phyloP scores from a whole-genome alignment of 108 stramenopile genomes.

The Cyclotella baltica region DNA sequence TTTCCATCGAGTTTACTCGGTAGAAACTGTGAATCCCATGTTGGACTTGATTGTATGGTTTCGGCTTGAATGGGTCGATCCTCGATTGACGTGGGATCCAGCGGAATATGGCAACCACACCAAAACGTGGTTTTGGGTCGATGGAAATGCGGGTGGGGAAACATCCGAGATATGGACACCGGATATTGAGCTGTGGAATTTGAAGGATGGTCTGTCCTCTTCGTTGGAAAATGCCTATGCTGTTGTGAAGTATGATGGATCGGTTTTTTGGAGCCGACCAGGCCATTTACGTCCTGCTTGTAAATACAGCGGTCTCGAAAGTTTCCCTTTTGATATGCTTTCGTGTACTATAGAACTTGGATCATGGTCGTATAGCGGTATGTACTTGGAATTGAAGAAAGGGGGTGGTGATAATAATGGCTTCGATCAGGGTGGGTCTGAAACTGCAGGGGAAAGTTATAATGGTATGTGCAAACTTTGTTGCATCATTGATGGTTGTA shows the following conservation, averaged over 20 bases:
- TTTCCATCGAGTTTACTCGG: constrained; percentile 45
- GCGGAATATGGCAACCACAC: constrained; percentile 33
- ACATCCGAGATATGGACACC: constrained; percentile 61
- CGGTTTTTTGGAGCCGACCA: constrained; percentile 51
- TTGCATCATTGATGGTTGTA: background rate
- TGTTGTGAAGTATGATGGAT: constrained; percentile 30
- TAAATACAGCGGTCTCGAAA: constrained; percentile 48
- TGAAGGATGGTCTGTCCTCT: constrained; percentile 15
- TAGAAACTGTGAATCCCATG: constrained; percentile 42
- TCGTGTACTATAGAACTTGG: constrained; percentile 51
- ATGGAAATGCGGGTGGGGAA: constrained; percentile 50
- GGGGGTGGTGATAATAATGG: constrained; percentile 27
- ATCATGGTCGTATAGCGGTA: constrained; percentile 43
- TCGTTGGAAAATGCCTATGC: constrained; percentile 48
- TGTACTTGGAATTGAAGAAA: constrained; percentile 33
- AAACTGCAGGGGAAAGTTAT: constrained; percentile 53
- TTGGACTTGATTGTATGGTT: constrained; percentile 59
- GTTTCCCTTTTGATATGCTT: constrained; percentile 54
- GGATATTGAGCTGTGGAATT: constrained; percentile 57
- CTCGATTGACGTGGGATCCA: constrained; percentile 49
- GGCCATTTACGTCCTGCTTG: constrained; percentile 48
- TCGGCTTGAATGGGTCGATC: constrained; percentile 49
- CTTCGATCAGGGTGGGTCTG: constrained; percentile 31
- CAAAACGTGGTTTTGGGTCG: constrained; percentile 45
- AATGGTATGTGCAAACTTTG: background rate